Percentiles rank a stretch among this genome's conserved stretches.
Evolutionary conservation across 2,329 filamentous ascomycete genomes (phyloP).

Genomic region (Colletotrichum limetticola): DNA sequence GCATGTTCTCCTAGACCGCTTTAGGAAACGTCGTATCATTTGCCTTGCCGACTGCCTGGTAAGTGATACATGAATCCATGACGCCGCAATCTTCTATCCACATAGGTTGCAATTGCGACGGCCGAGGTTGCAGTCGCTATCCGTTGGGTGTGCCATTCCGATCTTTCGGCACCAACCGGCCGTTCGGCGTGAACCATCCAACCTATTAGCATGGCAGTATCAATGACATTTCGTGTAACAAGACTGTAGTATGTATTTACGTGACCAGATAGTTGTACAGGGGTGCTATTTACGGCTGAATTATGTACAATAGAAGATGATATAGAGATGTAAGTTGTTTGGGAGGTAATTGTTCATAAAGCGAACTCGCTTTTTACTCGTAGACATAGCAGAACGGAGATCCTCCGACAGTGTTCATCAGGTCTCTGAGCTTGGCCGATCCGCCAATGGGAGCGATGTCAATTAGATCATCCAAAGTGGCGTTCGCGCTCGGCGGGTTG

Average conservation of each 20-base stretch:
- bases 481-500: constrained; percentile 52
- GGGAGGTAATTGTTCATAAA: no score
- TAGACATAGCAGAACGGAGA: constrained; percentile 58
- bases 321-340: neutral
- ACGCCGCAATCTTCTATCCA: neutral
- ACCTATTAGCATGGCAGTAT: neutral
- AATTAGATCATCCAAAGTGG: constrained; percentile 52
- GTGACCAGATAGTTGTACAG: neutral
- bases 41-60: neutral
- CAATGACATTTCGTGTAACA: neutral
- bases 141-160: neutral
- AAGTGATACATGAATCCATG: neutral
- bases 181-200: neutral
- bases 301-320: neutral
- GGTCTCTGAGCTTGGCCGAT: constrained; percentile 44
- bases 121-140: neutral
- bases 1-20: neutral
- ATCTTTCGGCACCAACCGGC: neutral
- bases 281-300: neutral
- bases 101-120: neutral
- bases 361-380: neutral
- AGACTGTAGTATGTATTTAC: neutral
- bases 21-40: neutral
- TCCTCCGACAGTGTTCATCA: constrained; percentile 53
- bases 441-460: constrained; percentile 47